Percentiles rank a stretch among this genome's conserved stretches.
Evolutionary conservation across 768 basidiomycete species (phyloP).

Genomic region (Tylopilus balloui): DNA sequence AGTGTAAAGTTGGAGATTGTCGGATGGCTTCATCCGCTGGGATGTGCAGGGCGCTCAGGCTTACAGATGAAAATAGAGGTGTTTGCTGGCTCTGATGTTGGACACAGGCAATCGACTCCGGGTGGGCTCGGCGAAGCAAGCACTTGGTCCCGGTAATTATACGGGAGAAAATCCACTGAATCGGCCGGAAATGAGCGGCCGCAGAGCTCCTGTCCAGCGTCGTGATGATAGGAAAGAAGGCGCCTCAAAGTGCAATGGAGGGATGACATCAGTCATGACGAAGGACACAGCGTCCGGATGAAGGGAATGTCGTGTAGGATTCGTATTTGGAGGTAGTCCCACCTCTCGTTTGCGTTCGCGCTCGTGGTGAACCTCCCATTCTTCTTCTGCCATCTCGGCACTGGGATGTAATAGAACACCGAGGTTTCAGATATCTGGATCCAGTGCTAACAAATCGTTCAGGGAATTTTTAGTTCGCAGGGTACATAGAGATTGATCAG

Average conservation of each 20-base stretch:
- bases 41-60: conserved; percentile 36
- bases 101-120: conserved; percentile 36
- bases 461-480: too few relatives aligned
- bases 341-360: background rate
- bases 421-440: background rate
- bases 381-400: background rate
- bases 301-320: background rate
- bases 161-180: conserved; percentile 22
- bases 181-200: conserved; percentile 15
- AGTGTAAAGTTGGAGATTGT: conserved; percentile 21
- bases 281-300: too few relatives aligned
- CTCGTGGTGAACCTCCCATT: background rate
- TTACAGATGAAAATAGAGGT: conserved; percentile 38
- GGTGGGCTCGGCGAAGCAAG: conserved; percentile 22
- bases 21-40: conserved; percentile 32
- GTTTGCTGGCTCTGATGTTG: conserved; percentile 30
- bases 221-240: background rate
- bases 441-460: too few relatives aligned
- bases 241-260: background rate
- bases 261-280: background rate
- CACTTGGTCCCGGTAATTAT: background rate
- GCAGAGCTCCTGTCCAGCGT: conserved; percentile 14
- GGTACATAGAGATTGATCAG: background rate
- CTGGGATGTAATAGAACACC: background rate
- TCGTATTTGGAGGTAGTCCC: background rate